phyloP scores from a whole-genome alignment of 1,284 basidiomycete species.

The Sporisorium exsertum region DNA sequence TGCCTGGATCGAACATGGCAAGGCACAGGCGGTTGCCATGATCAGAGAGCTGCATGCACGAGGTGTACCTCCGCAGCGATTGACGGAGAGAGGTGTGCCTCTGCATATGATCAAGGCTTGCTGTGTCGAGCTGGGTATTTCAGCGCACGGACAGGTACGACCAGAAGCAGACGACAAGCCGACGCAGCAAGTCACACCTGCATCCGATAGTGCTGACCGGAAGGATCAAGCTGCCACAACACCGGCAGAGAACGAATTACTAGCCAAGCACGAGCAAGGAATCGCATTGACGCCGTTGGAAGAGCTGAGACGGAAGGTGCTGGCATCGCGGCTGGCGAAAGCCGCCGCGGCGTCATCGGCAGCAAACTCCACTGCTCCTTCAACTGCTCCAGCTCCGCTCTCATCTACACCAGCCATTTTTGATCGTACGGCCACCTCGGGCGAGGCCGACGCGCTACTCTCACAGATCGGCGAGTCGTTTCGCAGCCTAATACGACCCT shows the following conservation, averaged over 20 bases:
- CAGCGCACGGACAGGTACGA: not conserved
- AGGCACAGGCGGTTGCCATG: conserved; percentile 24
- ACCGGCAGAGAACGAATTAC: conserved; percentile 27
- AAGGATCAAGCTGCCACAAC: conserved; percentile 9
- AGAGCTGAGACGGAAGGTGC: conserved; percentile 33
- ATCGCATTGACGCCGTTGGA: conserved; percentile 31
- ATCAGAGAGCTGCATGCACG: conserved; percentile 25
- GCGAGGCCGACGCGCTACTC: conserved; percentile 31
- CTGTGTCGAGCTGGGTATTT: conserved; percentile 30
- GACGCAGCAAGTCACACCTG: not conserved
- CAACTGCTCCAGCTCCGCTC: not conserved
- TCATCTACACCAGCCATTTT: conserved; percentile 15
- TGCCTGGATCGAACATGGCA: conserved; percentile 27
- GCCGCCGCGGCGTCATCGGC: conserved; percentile 14
- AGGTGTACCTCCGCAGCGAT: conserved; percentile 25
- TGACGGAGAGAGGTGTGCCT: conserved; percentile 27
- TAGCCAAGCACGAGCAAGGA: conserved; percentile 25
- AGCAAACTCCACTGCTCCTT: not conserved
- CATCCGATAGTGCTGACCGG: not conserved
- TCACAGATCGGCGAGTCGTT: conserved; percentile 32
- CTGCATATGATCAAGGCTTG: conserved; percentile 24
- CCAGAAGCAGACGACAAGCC: not conserved
- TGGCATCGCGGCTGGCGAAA: conserved; percentile 36
- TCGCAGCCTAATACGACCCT: conserved; percentile 23
- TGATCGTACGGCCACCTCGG: conserved; percentile 26